Conservation (phyloP, 2,329 filamentous ascomycete genomes). For the Colletotrichum neosansevieriae region DNA sequence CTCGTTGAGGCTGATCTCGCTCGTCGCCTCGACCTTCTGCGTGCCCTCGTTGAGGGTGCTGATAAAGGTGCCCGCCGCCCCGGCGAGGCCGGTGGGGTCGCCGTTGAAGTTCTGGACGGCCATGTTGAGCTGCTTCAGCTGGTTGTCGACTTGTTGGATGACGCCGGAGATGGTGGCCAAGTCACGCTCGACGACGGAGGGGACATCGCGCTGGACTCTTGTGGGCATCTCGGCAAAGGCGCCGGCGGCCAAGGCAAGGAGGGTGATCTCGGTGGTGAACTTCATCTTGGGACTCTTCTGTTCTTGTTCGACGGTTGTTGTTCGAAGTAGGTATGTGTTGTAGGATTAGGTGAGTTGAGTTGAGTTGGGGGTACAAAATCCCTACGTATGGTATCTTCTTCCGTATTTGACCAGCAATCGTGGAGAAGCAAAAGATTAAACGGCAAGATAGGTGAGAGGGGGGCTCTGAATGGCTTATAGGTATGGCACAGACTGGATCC, state of each 20-base stretch:
- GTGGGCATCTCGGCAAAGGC: slow-evolving; percentile 39
- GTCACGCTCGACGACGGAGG: slow-evolving; percentile 38
- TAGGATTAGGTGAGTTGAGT: slow-evolving; percentile 5
- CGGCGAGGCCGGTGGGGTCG: slow-evolving; percentile 40
- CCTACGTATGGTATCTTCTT: slow-evolving; percentile 6
- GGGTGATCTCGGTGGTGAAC: slow-evolving; percentile 40
- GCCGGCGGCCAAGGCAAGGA: slow-evolving; percentile 38
- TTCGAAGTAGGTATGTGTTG: not conserved
- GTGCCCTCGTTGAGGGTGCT: slow-evolving; percentile 41
- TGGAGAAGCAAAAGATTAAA: not conserved
- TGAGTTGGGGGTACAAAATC: not conserved
- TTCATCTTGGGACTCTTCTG: slow-evolving; percentile 36
- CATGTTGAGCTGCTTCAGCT: slow-evolving; percentile 42
- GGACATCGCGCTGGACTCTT: slow-evolving; percentile 3
- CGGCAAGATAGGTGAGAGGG: not conserved
- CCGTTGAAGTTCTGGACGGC: slow-evolving; percentile 45
- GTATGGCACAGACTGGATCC: slow-evolving; percentile 30
- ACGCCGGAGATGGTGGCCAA: slow-evolving; percentile 39
- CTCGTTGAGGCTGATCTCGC: slow-evolving; percentile 41
- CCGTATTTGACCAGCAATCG: slow-evolving; percentile 36
- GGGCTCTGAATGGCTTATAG: slow-evolving; percentile 34
- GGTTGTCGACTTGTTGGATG: slow-evolving; percentile 37
- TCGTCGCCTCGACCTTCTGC: slow-evolving; percentile 29
- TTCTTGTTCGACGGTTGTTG: slow-evolving; percentile 11
- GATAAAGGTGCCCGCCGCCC: slow-evolving; percentile 43